phyloP scores from a whole-genome alignment of 2,329 filamentous ascomycete genomes.

The Trichoderma oligosporum region DNA sequence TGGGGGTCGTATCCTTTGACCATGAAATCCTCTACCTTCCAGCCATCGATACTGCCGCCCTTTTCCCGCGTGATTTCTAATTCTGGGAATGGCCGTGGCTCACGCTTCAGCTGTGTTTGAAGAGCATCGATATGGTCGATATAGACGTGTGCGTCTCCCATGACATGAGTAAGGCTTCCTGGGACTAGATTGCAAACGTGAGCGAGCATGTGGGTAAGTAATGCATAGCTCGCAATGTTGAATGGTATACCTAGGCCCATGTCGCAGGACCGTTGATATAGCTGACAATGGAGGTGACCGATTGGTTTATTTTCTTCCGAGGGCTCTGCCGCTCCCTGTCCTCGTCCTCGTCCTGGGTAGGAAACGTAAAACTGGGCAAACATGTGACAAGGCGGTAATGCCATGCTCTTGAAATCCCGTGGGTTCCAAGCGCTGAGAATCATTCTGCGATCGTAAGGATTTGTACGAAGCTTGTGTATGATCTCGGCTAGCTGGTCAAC shows the following conservation, averaged over 20 bases:
- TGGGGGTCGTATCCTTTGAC: conserved; percentile 87
- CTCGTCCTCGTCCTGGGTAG: conserved; percentile 48
- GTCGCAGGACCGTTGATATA: conserved; percentile 93
- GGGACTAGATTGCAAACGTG: conserved; percentile 80
- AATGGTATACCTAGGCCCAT: conserved; percentile 97
- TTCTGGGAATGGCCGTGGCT: conserved; percentile 76
- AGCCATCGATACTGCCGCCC: conserved; percentile 79
- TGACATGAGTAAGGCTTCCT: conserved; percentile 85
- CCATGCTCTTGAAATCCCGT: conserved; percentile 79
- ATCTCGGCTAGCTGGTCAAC: conserved; percentile 91
- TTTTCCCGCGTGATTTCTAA: conserved; percentile 67
- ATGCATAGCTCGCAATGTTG: conserved; percentile 92
- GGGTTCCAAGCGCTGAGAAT: conserved; percentile 95
- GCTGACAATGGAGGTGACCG: conserved; percentile 76
- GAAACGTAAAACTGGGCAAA: conserved; percentile 95
- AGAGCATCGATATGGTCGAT: conserved; percentile 87
- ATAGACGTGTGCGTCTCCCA: conserved; percentile 98
- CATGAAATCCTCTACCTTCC: conserved; percentile 83
- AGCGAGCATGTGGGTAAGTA: conserved; percentile 93
- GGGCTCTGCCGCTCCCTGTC: conserved; percentile 11
- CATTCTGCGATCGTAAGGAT: conserved; percentile 84
- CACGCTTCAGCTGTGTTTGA: conserved; percentile 71
- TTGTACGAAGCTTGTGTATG: conserved; percentile 77
- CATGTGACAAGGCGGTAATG: conserved; percentile 92
- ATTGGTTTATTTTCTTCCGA: conserved; percentile 40